Evolutionary conservation across 345 rosid genomes (phyloP).

Genomic region (Syzygium oleosum): DNA sequence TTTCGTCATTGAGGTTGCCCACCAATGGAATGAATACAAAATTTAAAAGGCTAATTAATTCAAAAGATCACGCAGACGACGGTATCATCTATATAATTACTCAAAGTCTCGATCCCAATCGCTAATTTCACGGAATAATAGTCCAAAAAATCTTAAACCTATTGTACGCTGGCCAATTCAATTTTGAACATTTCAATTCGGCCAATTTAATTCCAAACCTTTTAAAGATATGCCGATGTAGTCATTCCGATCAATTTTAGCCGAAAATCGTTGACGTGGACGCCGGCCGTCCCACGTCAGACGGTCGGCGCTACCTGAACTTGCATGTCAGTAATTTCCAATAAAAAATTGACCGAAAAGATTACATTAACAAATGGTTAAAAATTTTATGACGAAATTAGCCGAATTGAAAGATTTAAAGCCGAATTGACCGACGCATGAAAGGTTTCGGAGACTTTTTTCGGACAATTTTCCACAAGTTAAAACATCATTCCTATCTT

Average conservation of each 20-base stretch:
- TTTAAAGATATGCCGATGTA: not conserved
- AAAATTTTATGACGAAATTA: rapidly evolving
- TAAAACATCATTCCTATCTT: not conserved
- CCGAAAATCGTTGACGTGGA: rapidly evolving
- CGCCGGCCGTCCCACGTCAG: rapidly evolving
- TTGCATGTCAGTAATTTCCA: rapidly evolving
- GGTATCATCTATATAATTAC: not conserved
- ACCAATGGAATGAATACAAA: too few species aligned
- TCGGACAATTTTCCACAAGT: not conserved
- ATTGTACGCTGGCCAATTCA: rapidly evolving
- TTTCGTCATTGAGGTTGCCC: not conserved
- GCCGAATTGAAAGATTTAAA: too few species aligned
- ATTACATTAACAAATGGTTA: not conserved
- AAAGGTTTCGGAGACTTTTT: not conserved
- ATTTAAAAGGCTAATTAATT: not conserved
- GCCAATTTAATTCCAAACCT: not conserved
- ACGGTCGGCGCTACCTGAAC: rapidly evolving
- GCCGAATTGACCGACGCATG: rapidly evolving
- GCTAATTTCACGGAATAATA: not conserved
- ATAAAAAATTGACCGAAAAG: not conserved
- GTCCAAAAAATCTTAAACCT: not conserved
- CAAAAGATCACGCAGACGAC: not conserved
- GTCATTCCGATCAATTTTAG: not conserved
- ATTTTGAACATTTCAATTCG: not conserved
- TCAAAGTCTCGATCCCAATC: not conserved